phyloP scores from a whole-genome alignment of 2,329 filamentous ascomycete genomes.

The Cytospora piceicola region DNA sequence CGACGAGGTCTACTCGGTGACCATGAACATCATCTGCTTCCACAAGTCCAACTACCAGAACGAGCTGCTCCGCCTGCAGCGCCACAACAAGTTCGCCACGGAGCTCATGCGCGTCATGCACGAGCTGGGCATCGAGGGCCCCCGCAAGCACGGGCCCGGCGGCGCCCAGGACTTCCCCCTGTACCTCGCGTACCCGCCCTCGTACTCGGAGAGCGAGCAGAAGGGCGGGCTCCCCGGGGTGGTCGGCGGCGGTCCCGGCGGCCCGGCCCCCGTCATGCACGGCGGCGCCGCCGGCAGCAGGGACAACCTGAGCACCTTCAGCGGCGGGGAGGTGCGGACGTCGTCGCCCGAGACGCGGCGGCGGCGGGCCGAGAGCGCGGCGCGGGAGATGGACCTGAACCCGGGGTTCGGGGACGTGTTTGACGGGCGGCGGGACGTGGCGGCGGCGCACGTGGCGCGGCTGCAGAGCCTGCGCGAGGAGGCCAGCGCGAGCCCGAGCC shows the following conservation, averaged over 20 bases:
- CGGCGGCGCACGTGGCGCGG: slow-evolving; percentile 18
- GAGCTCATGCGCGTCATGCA: slow-evolving; percentile 87
- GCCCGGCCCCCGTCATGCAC: not conserved
- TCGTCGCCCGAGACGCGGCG: slow-evolving; percentile 14
- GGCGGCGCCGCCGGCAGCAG: not conserved
- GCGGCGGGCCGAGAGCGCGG: slow-evolving; percentile 25
- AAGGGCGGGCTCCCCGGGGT: slow-evolving; percentile 18
- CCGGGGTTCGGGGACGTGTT: slow-evolving; percentile 30
- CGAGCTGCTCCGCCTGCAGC: slow-evolving; percentile 83
- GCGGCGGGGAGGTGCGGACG: not conserved
- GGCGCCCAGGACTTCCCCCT: slow-evolving; percentile 69
- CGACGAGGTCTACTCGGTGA: slow-evolving; percentile 81
- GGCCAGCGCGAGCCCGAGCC: not conserved
- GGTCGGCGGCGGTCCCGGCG: slow-evolving; percentile 23
- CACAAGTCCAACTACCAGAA: slow-evolving; percentile 98
- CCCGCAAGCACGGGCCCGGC: slow-evolving; percentile 72
- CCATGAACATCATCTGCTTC: slow-evolving; percentile 92
- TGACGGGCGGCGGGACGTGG: slow-evolving; percentile 26
- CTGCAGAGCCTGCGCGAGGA: slow-evolving; percentile 29
- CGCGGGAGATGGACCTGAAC: slow-evolving; percentile 13
- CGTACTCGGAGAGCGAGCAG: slow-evolving; percentile 31
- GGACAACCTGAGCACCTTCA: not conserved
- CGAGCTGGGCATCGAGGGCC: slow-evolving; percentile 83
- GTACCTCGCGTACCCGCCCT: slow-evolving; percentile 46
- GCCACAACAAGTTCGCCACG: slow-evolving; percentile 93